Base-by-base conservation (phyloP, 257 asterid genomes). In the Nicotiana benthamiana region DNA sequence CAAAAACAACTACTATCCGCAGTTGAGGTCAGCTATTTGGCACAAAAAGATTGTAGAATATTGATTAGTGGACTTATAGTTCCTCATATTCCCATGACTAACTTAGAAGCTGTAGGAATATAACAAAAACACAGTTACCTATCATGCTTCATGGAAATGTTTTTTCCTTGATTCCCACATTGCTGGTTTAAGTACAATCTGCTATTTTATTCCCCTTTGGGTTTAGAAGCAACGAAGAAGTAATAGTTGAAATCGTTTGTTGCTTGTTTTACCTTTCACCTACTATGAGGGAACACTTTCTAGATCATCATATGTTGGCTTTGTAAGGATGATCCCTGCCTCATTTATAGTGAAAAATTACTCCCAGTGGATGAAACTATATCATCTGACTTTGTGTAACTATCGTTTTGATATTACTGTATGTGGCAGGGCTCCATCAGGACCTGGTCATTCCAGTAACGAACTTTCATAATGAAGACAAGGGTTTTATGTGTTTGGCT, bases 361-460 rank as follows among this genome's bases (percentile, higher is more conserved):
- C 67, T 30, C 22, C 5, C 61, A 24, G 52, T 26, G 13, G 11
- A 70, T 72, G 43, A 32, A 3, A 66, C 80, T 59, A 15, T 68
- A 46, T 59, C 24, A 63, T 34, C 59, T 63, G 40, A 64, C 32
- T 40, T 54, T 66, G 28, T 77, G 36, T 17, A 62, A 75, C 84
- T 59, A 34, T 17, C 63, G 70, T 80, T 53, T 57, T 89, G 74
- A 81, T 66, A 28, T 28, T 80, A 13, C 77, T 83, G 56, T 61
- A 75, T 86, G 75, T 82, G 60, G 70, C 77, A 93, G 99, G 99
- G 87, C 87, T 90, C 77, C 79, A 17, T 68, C 91, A 93, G 86
- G 99, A 95, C 89, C 85, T 93, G 88, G 90, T 92, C 80, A 88
- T 87, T 75, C 97, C 97, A 52, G 93, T 95, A 80, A 91, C 97